A percentile compares a stretch with the other conserved stretches of the same genome.
Conservation (phyloP, 768 basidiomycete species). For the Hemileccinum impolitum region DNA sequence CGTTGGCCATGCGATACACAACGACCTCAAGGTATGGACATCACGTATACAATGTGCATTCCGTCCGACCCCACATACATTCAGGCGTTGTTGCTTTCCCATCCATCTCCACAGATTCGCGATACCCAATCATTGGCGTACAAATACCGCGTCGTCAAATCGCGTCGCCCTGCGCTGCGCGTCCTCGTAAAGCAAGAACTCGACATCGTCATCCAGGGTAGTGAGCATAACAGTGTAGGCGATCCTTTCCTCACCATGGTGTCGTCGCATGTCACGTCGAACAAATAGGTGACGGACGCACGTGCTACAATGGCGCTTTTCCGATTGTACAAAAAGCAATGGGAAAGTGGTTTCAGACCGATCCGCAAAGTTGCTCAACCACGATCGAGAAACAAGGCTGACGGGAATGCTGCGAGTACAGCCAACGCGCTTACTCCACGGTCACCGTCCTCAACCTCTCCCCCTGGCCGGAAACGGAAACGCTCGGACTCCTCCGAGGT, state of each 20-base stretch:
- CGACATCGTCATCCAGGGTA: constrained; percentile 74
- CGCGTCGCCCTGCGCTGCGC: constrained; percentile 70
- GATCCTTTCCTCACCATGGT: neutral
- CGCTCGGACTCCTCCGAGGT: neutral
- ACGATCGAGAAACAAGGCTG: neutral
- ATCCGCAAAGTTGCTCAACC: neutral
- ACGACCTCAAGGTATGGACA: constrained; percentile 70
- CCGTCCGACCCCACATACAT: neutral
- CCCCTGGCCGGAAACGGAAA: constrained; percentile 15
- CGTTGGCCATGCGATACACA: constrained; percentile 87
- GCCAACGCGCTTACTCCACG: neutral
- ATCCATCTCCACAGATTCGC: constrained; percentile 58
- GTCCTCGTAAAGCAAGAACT: constrained; percentile 79
- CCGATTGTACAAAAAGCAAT: constrained; percentile 73
- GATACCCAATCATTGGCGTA: constrained; percentile 67
- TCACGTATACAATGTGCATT: neutral
- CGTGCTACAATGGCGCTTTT: constrained; percentile 95
- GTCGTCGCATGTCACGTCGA: neutral
- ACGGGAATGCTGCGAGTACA: neutral
- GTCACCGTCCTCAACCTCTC: neutral
- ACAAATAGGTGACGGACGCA: constrained; percentile 78
- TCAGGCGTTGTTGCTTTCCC: constrained; percentile 64
- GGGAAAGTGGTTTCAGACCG: constrained; percentile 56
- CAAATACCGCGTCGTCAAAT: constrained; percentile 58
- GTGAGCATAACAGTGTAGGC: constrained; percentile 87